phyloP scores from a whole-genome alignment of 768 basidiomycete species.

The Amanita fuliginea region DNA sequence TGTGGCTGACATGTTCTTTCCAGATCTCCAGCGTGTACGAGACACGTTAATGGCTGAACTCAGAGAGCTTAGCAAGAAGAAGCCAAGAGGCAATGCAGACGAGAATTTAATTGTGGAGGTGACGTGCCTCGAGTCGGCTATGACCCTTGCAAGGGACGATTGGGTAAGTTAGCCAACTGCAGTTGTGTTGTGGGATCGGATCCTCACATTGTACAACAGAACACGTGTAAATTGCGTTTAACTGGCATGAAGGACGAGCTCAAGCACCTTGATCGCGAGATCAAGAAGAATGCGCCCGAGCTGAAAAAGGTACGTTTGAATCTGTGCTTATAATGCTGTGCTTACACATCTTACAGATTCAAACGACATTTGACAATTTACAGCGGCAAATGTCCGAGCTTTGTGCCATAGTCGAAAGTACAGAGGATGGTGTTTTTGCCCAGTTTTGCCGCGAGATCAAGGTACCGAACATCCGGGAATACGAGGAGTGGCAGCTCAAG shows the following conservation, averaged over 20 bases:
- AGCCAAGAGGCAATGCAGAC: slow-evolving; percentile 76
- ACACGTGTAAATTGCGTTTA: slow-evolving; percentile 63
- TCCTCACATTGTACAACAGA: slow-evolving; percentile 28
- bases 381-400: slow-evolving; percentile 45
- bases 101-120: slow-evolving; percentile 72
- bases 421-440: slow-evolving; percentile 72
- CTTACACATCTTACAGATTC: slow-evolving; percentile 28
- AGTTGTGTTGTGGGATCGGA: background rate
- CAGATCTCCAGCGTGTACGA: slow-evolving; percentile 21
- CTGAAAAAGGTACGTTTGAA: slow-evolving; percentile 45
- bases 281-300: slow-evolving; percentile 57
- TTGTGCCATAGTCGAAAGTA: slow-evolving; percentile 48
- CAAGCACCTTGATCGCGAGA: slow-evolving; percentile 65
- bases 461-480: slow-evolving; percentile 79
- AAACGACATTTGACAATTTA: slow-evolving; percentile 38
- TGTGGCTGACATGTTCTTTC: background rate
- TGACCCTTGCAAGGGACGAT: slow-evolving; percentile 72
- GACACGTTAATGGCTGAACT: slow-evolving; percentile 67
- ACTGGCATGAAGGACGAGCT: slow-evolving; percentile 77
- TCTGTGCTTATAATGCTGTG: background rate
- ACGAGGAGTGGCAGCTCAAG: slow-evolving; percentile 85
- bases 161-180: slow-evolving; percentile 36
- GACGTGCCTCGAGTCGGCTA: slow-evolving; percentile 66
- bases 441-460: slow-evolving; percentile 73
- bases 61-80: slow-evolving; percentile 74